Conservation (phyloP, 176 grass and related monocot species). For the Cenchrus americanus region DNA sequence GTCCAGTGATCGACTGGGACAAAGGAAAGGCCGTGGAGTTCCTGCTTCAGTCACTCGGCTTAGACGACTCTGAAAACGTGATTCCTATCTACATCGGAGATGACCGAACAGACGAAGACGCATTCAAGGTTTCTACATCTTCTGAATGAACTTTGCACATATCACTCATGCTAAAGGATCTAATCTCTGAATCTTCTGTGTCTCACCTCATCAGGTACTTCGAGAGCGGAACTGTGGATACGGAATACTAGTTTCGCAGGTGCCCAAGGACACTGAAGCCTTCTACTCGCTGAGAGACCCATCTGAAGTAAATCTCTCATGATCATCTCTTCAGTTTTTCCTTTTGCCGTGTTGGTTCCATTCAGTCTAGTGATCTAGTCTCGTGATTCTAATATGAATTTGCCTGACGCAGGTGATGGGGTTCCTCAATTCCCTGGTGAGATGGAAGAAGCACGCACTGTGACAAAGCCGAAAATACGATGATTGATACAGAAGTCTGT, state of each 20-base stretch:
- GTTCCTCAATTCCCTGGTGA: conserved; percentile 76
- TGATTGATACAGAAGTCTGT: not conserved
- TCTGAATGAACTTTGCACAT: not conserved
- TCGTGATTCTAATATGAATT: conserved; percentile 3
- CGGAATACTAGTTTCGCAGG: conserved; percentile 81
- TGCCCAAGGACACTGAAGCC: conserved; percentile 78
- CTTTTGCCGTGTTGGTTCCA: not conserved
- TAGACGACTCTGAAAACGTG: conserved; percentile 58
- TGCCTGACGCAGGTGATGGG: conserved; percentile 61
- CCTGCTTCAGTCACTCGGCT: conserved; percentile 72
- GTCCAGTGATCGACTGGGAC: conserved; percentile 93
- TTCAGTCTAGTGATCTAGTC: not conserved
- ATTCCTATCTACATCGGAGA: conserved; percentile 96
- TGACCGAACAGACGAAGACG: conserved; percentile 92
- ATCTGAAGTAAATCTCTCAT: conserved; percentile 61
- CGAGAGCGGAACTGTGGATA: conserved; percentile 60
- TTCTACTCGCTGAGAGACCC: conserved; percentile 90
- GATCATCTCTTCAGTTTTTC: not conserved
- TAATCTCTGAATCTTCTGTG: conserved; percentile 4
- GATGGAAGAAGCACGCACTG: conserved; percentile 63
- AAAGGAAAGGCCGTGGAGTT: conserved; percentile 96
- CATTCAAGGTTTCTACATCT: conserved; percentile 72
- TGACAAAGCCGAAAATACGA: not conserved
- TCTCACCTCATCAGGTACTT: conserved; percentile 49
- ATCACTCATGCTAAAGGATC: not conserved